Base-by-base conservation (phyloP, 345 rosid genomes). In the Citrus maxima region DNA sequence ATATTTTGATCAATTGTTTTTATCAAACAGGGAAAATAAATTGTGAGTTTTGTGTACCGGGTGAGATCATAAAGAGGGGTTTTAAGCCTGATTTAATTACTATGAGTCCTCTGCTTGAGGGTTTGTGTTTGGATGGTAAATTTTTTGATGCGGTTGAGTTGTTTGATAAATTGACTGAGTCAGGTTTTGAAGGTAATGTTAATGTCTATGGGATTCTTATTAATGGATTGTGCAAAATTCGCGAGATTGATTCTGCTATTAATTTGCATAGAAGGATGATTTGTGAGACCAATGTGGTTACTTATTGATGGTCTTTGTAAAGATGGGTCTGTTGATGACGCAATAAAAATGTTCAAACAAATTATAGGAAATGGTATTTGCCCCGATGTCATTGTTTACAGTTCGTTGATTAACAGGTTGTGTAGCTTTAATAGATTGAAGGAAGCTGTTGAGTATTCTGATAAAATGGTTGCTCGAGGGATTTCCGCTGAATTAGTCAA, bases 221-320 rank as follows among this genome's bases (percentile, higher is more conserved):
- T 25, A 62, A 59, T 62, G 81, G 81, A 18, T 75, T 85, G 6
- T 78, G 86, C 74, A 74, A 75, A 14, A 72, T 24, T 25, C 55
- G 72, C 3, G 51, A 67, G 30, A 73, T 63, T 10, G 66, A 18
- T 56, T 35, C 37, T 38, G 82, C 86, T 37, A 49, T 82, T 56
- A 22, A 42, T 74, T 78, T 85, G 70, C 82, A 67, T 28, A 67
- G 73, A 66, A 81, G 72, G 65, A 79, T 83, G 88, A 38, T 54
- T 25, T 74, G 80, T 66, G 55, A 79, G 46, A 67, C 88, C 8
- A 73, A 74, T 74, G 46, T 77, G 55, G 14, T 70, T 6, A 74
- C 54, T 24, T 86, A 77, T 86, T 28, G 77, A 86, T 70, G 74
- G 76, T 32, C 74, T 84, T 37, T 86, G 81, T 54, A 86, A 86